Base-by-base conservation (phyloP, 2,329 filamentous ascomycete genomes). In the Orbilia brochopaga region DNA sequence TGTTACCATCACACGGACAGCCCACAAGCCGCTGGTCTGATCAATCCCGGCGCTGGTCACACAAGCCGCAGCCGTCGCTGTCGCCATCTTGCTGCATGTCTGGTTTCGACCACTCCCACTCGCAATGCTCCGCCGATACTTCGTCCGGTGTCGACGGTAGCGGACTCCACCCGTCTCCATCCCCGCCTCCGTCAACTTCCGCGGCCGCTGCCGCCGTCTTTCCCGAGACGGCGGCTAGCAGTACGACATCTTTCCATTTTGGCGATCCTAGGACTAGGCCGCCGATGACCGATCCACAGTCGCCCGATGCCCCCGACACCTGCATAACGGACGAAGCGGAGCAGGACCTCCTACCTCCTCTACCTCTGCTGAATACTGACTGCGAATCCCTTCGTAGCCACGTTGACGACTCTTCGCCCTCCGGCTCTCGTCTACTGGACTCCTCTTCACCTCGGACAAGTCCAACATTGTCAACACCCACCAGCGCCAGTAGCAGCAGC, bases 61-160 rank as follows among this genome's bases (percentile, higher is more conserved):
- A 32, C 52, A 37, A 11, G 42, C 60, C 37, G 40, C 32, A 37
- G 59, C 64, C 44, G 51, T 17, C 32, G 46, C 53, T 64, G 59
- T 63, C 59, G 65, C 65, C 57, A 51, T 60, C 63, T 59, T 60
- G 66, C 67, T 65, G 67, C 67, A 72, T 72, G 67, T 72, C 67
- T 60, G 51, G 51, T 24, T 57, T 37, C 55, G 60, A 54, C 40
- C 51, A 40, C 27, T 65, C 56, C 60, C 67, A 46, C 17, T 24
- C 55, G 52, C 67, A 65, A 72, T 72, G 67, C 67, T 72, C 67
- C 67, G 67, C 60, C 67, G 67, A 65, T 65, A 27, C 67, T 61
- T 65, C 44, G 50, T 54, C 50, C 55, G 44, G 67, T 72, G 56
- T 72, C 67, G 67, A 72, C 67, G 67, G 67, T 65, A 72, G 67